phyloP scores from a whole-genome alignment of 805 yeast genomes.

The Lachancea thermotolerans region DNA sequence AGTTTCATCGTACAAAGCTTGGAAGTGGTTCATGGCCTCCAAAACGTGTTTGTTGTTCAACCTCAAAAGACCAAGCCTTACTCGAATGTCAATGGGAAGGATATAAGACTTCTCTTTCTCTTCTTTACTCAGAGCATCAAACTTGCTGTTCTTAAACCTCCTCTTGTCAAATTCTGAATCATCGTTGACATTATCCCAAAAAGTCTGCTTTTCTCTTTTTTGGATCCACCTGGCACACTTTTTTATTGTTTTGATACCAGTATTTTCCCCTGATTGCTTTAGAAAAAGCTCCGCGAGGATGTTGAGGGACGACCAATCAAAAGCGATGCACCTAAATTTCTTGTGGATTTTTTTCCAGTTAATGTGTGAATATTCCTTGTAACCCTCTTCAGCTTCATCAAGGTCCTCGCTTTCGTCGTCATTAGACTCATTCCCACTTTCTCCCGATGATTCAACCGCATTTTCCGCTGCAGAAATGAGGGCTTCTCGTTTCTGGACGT shows the following conservation, averaged over 20 bases:
- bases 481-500: constrained; percentile 39
- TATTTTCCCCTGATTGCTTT: constrained; percentile 43
- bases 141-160: constrained; percentile 43
- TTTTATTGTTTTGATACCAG: constrained; percentile 61
- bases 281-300: constrained; percentile 73
- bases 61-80: constrained; percentile 70
- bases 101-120: constrained; percentile 37
- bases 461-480: constrained; percentile 25
- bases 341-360: constrained; percentile 19
- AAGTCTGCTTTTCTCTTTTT: constrained; percentile 45
- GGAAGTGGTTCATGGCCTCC: constrained; percentile 72
- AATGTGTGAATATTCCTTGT: constrained; percentile 22
- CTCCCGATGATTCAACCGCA: constrained; percentile 28
- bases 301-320: constrained; percentile 86
- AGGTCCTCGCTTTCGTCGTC: constrained; percentile 14
- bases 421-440: constrained; percentile 9
- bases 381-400: constrained; percentile 20
- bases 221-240: constrained; percentile 80
- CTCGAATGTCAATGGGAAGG: constrained; percentile 82
- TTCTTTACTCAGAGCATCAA: constrained; percentile 33
- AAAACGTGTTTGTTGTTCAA: constrained; percentile 52
- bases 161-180: constrained; percentile 84
- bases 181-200: constrained; percentile 43
- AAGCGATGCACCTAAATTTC: constrained; percentile 40
- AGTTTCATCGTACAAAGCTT: constrained; percentile 47